Base-by-base conservation (phyloP, 2,329 filamentous ascomycete genomes). In the Monosporascus sp. region DNA sequence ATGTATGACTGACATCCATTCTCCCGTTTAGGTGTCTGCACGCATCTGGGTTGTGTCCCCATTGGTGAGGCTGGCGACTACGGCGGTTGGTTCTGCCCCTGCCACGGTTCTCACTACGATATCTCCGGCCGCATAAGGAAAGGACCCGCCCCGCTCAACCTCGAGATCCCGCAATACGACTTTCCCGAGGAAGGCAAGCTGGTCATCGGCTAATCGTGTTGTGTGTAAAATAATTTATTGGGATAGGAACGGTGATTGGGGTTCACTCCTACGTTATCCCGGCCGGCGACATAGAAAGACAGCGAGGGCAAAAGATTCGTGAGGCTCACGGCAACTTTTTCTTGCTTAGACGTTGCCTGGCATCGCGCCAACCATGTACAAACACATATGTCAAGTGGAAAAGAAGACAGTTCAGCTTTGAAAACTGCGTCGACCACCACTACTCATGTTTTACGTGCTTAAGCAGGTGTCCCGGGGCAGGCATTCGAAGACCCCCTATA, bases 91-190 rank as follows among this genome's bases (percentile, higher is more conserved):
- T 99, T 99, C 88, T 99, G 94, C 82, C 94, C 94, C 62, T 99
- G 94, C 89, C 94, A 99, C 85, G 94, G 94, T 76, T 97, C 92
- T 65, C 94, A 99, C 83, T 99, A 99, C 85, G 94, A 99, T 74
- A 97, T 99, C 75, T 97, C 92, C 61, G 94, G 94, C 74, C 91
- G 94, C 77, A 90, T 96, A 83, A 87, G 94, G 81, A 97, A 90
- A 84, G 94, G 94, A 63, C 94, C 94, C 60, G 94, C 94, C 58
- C 94, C 94, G 62, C 85, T 99, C 70, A 99, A 99, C 83, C 86
- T 99, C 71, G 94, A 97, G 80, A 86, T 97, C 64, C 94, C 93
- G 62, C 73, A 76, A 68, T 96, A 97, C 81, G 90, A 89, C 68
- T 97, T 99, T 85, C 86, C 90, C 60, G 88, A 93, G 72, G 94